Evolutionary conservation across 495 filamentous ascomycete species (phyloP).

Genomic region (Lasiosphaeria ovina): DNA sequence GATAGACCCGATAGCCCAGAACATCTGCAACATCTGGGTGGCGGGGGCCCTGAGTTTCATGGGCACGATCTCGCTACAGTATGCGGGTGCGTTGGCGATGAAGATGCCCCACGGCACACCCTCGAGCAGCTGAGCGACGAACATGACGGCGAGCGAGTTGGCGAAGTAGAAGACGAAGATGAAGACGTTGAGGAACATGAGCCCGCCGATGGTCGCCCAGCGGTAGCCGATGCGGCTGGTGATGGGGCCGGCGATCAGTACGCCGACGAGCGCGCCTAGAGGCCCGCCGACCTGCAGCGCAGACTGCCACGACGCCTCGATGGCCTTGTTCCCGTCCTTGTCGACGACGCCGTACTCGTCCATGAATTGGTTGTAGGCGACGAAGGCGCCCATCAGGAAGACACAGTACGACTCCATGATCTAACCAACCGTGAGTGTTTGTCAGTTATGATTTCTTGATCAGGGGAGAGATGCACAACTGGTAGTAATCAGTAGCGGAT

Average conservation of each 20-base stretch:
- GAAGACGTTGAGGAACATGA: slow-evolving; percentile 45
- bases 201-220: slow-evolving; percentile 41
- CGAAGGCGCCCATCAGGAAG: slow-evolving; percentile 45
- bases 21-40: slow-evolving; percentile 49
- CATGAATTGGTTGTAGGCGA: slow-evolving; percentile 40
- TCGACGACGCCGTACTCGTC: slow-evolving; percentile 33
- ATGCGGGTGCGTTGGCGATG: slow-evolving; percentile 48
- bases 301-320: slow-evolving; percentile 45
- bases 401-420: slow-evolving; percentile 50
- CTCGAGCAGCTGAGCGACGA: slow-evolving; percentile 46
- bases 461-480: background rate
- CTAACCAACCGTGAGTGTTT: slow-evolving; percentile 18
- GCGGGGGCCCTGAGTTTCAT: slow-evolving; percentile 44
- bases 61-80: slow-evolving; percentile 46
- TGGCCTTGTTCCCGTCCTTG: slow-evolving; percentile 22
- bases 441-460: slow-evolving; percentile 8
- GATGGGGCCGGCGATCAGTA: slow-evolving; percentile 45
- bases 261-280: slow-evolving; percentile 44
- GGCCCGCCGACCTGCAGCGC: slow-evolving; percentile 45
- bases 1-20: slow-evolving; percentile 47
- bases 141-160: slow-evolving; percentile 39
- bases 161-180: slow-evolving; percentile 51
- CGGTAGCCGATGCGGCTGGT: slow-evolving; percentile 50
- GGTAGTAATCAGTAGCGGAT: background rate
- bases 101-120: slow-evolving; percentile 54